Evolutionary conservation across 345 rosid species (phyloP).

Genomic region (Salix arbutifolia): DNA sequence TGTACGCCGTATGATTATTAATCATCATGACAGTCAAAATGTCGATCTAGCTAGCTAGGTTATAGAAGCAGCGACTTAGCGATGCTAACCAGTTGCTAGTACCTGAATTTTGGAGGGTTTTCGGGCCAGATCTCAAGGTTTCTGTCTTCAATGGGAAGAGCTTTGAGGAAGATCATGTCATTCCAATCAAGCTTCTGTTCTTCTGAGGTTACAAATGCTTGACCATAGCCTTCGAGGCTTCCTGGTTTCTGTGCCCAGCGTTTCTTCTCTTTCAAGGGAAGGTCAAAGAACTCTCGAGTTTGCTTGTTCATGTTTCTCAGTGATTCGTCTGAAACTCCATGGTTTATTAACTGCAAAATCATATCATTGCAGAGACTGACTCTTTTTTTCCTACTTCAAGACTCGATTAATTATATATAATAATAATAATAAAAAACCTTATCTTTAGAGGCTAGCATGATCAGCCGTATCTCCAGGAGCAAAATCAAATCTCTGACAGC

Average conservation of each 20-base stretch:
- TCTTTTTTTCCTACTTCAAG: too few species aligned
- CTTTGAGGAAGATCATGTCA: conserved; percentile 31
- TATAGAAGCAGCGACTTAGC: neutral
- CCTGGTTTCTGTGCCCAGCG: conserved; percentile 25
- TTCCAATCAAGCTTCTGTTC: conserved; percentile 34
- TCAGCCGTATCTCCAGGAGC: too few species aligned
- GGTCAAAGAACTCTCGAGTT: conserved; percentile 8
- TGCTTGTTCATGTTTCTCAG: conserved; percentile 5
- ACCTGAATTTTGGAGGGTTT: conserved; percentile 21
- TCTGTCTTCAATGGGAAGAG: conserved; percentile 23
- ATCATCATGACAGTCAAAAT: too few species aligned
- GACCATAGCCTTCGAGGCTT: conserved; percentile 29
- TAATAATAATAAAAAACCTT: too few species aligned
- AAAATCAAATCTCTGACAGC: too few species aligned
- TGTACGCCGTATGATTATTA: too few species aligned
- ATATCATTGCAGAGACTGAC: neutral
- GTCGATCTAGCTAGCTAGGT: too few species aligned
- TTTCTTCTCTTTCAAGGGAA: conserved; percentile 18
- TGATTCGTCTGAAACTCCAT: conserved; percentile 6
- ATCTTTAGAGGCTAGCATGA: too few species aligned
- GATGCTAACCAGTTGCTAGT: neutral
- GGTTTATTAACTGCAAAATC: conserved; percentile 1
- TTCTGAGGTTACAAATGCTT: conserved; percentile 27
- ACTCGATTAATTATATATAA: too few species aligned
- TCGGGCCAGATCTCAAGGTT: conserved; percentile 23